Base-by-base conservation (phyloP, 768 basidiomycete species). In the Trametes maxima region DNA sequence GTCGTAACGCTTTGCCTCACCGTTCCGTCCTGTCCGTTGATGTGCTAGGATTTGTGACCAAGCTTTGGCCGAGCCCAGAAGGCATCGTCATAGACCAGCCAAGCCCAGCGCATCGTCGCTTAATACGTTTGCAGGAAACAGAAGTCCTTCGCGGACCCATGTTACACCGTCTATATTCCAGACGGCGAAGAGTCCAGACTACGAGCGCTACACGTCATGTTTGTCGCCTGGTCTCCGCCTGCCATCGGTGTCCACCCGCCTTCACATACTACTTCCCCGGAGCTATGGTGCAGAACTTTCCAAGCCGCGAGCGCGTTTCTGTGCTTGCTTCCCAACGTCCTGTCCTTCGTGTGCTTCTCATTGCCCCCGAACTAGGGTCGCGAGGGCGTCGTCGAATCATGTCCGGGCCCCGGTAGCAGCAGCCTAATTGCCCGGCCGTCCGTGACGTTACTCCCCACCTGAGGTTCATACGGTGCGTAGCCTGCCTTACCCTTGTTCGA, bases 291-390 rank as follows among this genome's bases (percentile, higher is more conserved):
- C 47, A 49, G 47, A 55, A 60, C 39, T 19, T 55, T 54, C 59
- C 53, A 35, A 22, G 42, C 47, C 19, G 42, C 48, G 39, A 43
- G 39, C 48, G 48, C 57, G 48, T 21, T 40, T 19, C 39, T 2
- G 14, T n/a, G 21, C n/a, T 33, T 39, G 51, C 37, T 25, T 44
- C 60, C 44, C 60, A 50, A 40, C 60, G 49, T 28, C 54, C 28
- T 33, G 39, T 19, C 54, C 60, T 43, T 61, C 43, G 43, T n/a
- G 11, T 8, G 54, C 60, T 61, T 62, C 55, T 48, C 51, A 62
- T 57, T 53, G 45, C 55, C 55, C 36, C 61, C 61, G 61, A 58
- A 62, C 54, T 44, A 54, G 55, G 61, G 50, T 62, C 36, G 40
- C 60, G 35, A 49, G n/a, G 35, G 43, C 42, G 10, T 22, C 22